Percentiles rank a stretch among this genome's conserved stretches.
phyloP scores from a whole-genome alignment of 148 eudicot species.

The Rhododendron simsii region DNA sequence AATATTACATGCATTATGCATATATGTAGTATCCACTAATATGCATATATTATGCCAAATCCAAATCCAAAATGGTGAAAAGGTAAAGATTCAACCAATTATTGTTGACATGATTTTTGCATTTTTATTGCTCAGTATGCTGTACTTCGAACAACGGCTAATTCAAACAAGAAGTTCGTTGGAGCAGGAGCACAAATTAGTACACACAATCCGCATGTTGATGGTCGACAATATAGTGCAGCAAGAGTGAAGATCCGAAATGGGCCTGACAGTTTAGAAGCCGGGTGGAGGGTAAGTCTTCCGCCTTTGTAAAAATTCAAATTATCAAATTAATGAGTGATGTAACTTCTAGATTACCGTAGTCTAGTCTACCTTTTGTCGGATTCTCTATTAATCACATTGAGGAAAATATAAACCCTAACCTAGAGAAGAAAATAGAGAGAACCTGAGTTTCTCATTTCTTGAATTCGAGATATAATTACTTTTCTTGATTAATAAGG shows the following conservation, averaged over 20 bases:
- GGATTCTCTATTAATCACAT: no score
- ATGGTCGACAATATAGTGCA: not conserved
- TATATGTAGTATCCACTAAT: no score
- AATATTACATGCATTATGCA: no score
- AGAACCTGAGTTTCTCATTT: no score
- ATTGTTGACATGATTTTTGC: not conserved
- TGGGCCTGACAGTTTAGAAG: not conserved
- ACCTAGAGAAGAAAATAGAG: no score
- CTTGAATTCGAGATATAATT: no score
- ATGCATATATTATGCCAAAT: not conserved
- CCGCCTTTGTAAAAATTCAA: not conserved
- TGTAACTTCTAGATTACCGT: no score
- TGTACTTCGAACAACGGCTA: not conserved
- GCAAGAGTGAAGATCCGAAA: not conserved
- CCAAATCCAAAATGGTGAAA: not conserved
- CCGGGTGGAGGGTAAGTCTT: not conserved
- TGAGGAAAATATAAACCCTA: no score
- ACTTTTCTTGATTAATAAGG: no score
- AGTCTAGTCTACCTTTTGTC: no score
- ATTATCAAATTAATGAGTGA: not conserved
- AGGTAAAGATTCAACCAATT: not conserved
- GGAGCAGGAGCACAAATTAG: not conserved
- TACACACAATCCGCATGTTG: not conserved
- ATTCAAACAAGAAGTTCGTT: not conserved
- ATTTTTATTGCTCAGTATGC: not conserved